These are phyloP conservation scores for Botryotinia convoluta DNA, from an alignment of 2,329 filamentous ascomycete species.

Conservation along the genomic window DNA sequence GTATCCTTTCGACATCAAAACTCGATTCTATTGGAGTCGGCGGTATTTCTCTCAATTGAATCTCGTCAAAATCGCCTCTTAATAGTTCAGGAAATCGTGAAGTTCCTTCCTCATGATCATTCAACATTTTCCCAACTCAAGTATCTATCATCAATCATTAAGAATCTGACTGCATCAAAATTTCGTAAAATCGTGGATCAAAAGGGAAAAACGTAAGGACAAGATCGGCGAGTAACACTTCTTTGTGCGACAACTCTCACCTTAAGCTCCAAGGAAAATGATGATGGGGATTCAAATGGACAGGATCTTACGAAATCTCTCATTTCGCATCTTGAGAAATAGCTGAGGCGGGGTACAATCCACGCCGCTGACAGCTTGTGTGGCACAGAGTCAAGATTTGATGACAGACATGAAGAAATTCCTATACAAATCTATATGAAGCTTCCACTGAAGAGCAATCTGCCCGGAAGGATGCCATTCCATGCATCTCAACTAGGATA, in stretches of 20 bases:
- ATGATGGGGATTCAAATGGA: background rate
- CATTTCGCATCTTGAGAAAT: background rate
- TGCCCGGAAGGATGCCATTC: slow-evolving; percentile 8
- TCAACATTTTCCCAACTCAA: slow-evolving; percentile 7
- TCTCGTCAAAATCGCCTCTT: slow-evolving; percentile 8
- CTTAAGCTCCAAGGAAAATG: background rate
- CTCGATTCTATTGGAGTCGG: slow-evolving; percentile 12
- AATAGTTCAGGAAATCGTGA: slow-evolving; percentile 8
- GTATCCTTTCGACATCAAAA: slow-evolving; percentile 9
- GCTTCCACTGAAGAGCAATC: slow-evolving; percentile 1
- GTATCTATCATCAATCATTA: background rate
- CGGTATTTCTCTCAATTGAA: slow-evolving; percentile 16
- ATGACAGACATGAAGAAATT: slow-evolving; percentile 14
- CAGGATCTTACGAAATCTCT: background rate
- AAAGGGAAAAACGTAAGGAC: background rate
- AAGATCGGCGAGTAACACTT: background rate
- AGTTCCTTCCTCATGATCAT: background rate
- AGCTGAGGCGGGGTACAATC: slow-evolving; percentile 5
- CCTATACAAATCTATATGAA: slow-evolving; percentile 13
- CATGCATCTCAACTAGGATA: slow-evolving; percentile 1
- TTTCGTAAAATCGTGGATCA: background rate
- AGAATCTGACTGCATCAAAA: slow-evolving; percentile 12
- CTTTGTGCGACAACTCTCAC: slow-evolving; percentile 2
- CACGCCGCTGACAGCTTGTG: slow-evolving; percentile 1
- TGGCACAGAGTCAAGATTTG: slow-evolving; percentile 6